These are phyloP conservation scores for Alternaria triticimaculans DNA, from an alignment of 2,329 filamentous ascomycete species.

Conservation along the genomic window DNA sequence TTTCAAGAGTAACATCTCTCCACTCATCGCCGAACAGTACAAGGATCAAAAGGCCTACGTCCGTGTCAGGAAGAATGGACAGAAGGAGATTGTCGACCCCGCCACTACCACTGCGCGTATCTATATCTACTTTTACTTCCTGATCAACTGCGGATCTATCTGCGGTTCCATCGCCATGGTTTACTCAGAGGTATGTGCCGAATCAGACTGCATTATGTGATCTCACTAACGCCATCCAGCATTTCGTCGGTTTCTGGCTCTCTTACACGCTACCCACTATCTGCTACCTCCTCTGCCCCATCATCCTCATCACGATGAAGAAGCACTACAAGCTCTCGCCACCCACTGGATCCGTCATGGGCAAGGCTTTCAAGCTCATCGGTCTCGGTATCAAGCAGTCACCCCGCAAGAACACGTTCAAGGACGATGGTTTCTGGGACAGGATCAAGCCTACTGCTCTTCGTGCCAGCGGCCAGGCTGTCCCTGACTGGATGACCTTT, in stretches of 20 bases:
- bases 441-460: conserved; percentile 63
- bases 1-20: conserved; percentile 71
- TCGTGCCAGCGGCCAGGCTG: conserved; percentile 49
- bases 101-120: conserved; percentile 71
- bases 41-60: conserved; percentile 39
- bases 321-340: conserved; percentile 69
- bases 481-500: conserved; percentile 77
- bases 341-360: conserved; percentile 74
- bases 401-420: conserved; percentile 30
- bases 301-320: conserved; percentile 66
- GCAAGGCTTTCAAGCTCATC: conserved; percentile 69
- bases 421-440: conserved; percentile 62
- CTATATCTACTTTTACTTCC: conserved; percentile 51
- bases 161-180: conserved; percentile 47
- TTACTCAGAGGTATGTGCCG: conserved; percentile 26
- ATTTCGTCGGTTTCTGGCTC: conserved; percentile 69
- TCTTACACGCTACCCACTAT: conserved; percentile 71
- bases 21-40: conserved; percentile 66
- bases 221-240: not conserved
- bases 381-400: conserved; percentile 50
- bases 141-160: conserved; percentile 49
- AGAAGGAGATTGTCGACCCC: conserved; percentile 70
- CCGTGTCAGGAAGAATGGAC: conserved; percentile 41
- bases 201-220: not conserved
- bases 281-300: conserved; percentile 65